phyloP scores from a whole-genome alignment of 2,329 filamentous ascomycete genomes.

The Orbilia blumenaviensis region DNA sequence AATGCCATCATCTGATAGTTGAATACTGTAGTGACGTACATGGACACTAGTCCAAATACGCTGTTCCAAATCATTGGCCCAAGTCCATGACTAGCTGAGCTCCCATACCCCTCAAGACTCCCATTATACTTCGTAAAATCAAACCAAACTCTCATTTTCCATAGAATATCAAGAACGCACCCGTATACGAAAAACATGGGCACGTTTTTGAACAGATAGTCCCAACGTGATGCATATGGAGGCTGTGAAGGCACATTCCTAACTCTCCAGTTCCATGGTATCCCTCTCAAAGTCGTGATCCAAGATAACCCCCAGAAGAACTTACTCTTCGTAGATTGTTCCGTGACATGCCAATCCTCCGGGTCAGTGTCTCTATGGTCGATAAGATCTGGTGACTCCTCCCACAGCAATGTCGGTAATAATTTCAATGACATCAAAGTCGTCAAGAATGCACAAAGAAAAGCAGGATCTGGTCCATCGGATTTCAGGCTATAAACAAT shows the following conservation, averaged over 20 bases:
- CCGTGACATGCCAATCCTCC: not conserved
- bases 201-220: not conserved
- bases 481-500: not conserved
- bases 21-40: conserved; percentile 18
- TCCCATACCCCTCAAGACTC: conserved; percentile 8
- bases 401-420: conserved; percentile 1
- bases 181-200: not conserved
- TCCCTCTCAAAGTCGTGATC: conserved; percentile 12
- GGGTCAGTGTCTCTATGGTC: not conserved
- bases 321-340: not conserved
- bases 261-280: conserved; percentile 21
- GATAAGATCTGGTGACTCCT: not conserved
- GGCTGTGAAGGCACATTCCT: not conserved
- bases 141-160: not conserved
- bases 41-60: conserved; percentile 5
- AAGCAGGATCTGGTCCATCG: conserved; percentile 5
- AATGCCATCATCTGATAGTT: conserved; percentile 22
- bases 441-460: not conserved
- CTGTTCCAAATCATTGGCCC: not conserved
- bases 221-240: not conserved
- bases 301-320: not conserved
- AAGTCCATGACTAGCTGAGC: conserved; percentile 4
- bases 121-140: conserved; percentile 19
- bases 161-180: not conserved
- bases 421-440: conserved; percentile 3